A percentile compares a stretch with the other conserved stretches of the same genome.
These are phyloP conservation scores for Mycena haematopus DNA, from an alignment of 768 basidiomycete genomes.

Conservation along the genomic window DNA sequence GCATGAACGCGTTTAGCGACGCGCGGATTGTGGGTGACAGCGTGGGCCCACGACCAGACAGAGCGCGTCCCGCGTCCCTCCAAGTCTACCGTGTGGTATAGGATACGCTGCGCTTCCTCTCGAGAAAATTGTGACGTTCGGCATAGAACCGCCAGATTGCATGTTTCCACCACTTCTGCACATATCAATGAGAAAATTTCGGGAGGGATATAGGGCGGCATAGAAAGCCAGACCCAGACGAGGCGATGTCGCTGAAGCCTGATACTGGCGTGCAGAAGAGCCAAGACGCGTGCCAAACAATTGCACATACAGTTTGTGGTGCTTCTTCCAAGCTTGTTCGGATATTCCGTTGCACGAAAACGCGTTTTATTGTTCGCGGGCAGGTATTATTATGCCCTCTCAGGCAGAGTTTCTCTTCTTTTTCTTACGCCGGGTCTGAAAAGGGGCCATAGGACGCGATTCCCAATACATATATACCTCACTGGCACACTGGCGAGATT, in stretches of 20 bases:
- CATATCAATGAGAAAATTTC: constrained; percentile 13
- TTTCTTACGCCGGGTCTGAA: too few relatives aligned
- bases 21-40: constrained; percentile 5
- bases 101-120: constrained; percentile 5
- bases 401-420: too few relatives aligned
- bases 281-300: too few relatives aligned
- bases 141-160: not conserved
- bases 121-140: constrained; percentile 4
- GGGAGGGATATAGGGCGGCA: not conserved
- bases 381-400: too few relatives aligned
- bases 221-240: not conserved
- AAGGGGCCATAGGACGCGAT: too few relatives aligned
- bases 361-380: too few relatives aligned
- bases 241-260: too few relatives aligned
- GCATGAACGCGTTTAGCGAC: constrained; percentile 15
- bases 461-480: too few relatives aligned
- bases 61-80: not conserved
- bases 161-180: not conserved
- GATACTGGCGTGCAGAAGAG: too few relatives aligned
- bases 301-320: too few relatives aligned
- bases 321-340: not conserved
- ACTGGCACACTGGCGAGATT: too few relatives aligned
- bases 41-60: constrained; percentile 6
- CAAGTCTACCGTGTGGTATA: constrained; percentile 5
- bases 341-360: too few relatives aligned